Percentiles rank a stretch among this genome's conserved stretches.
phyloP scores from a whole-genome alignment of 2,329 filamentous ascomycete species.

The Apiospora aurea region DNA sequence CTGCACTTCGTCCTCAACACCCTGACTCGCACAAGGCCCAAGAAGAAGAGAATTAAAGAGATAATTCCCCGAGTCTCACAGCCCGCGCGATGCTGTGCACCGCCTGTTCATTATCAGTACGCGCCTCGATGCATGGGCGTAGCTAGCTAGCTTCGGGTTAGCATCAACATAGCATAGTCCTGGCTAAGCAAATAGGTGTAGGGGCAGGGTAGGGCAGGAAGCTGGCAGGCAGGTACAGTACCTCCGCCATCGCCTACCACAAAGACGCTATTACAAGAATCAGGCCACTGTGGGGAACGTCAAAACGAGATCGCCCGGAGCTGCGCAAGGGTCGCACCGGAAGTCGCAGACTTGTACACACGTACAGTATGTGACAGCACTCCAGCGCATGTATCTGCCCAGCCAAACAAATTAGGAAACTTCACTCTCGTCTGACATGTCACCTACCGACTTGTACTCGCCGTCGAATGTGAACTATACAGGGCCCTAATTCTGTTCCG shows the following conservation, averaged over 20 bases:
- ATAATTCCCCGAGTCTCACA: slow-evolving; percentile 16
- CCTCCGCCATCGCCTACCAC: background rate
- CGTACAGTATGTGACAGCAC: background rate
- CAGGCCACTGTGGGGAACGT: slow-evolving; percentile 18
- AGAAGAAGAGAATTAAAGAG: background rate
- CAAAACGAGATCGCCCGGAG: slow-evolving; percentile 22
- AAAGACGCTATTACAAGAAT: slow-evolving; percentile 18
- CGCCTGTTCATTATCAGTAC: background rate
- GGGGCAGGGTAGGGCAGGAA: background rate
- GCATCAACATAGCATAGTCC: background rate
- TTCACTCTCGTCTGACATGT: background rate
- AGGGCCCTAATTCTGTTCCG: background rate
- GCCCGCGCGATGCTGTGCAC: background rate
- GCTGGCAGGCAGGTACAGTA: background rate
- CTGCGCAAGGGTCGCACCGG: slow-evolving; percentile 14
- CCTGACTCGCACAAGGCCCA: background rate
- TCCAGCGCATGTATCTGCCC: background rate
- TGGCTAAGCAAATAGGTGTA: background rate
- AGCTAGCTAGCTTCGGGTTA: background rate
- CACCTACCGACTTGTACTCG: background rate
- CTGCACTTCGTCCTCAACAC: background rate
- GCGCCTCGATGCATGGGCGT: slow-evolving; percentile 1
- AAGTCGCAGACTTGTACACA: slow-evolving; percentile 5
- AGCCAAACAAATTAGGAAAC: background rate
- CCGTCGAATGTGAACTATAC: background rate